These are phyloP conservation scores for Ramalina intermedia DNA, from an alignment of 495 filamentous ascomycete species.

Conservation along the genomic window DNA sequence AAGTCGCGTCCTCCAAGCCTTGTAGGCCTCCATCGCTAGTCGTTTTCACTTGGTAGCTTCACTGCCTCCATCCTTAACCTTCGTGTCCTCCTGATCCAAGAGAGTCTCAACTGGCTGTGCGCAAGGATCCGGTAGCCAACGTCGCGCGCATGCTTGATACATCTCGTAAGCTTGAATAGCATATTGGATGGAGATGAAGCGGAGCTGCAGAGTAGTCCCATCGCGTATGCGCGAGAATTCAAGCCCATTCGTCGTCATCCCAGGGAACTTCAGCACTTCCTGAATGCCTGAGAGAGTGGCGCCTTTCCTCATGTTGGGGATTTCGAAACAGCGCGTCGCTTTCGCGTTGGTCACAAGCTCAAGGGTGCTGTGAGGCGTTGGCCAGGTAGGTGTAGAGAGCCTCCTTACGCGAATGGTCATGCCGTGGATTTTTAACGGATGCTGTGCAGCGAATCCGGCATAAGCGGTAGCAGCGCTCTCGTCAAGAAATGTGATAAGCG, in stretches of 20 bases:
- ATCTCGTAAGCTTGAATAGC: neutral
- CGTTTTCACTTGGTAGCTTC: no score
- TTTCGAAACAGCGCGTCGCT: constrained; percentile 10
- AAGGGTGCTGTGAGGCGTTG: neutral
- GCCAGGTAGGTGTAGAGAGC: constrained; percentile 11
- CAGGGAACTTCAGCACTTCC: neutral
- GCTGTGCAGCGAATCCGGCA: neutral
- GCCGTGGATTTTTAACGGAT: neutral
- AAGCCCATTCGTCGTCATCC: neutral
- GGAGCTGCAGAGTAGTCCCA: constrained; percentile 2
- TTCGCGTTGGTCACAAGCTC: neutral
- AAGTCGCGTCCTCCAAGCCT: no score
- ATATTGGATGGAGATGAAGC: constrained; percentile 3
- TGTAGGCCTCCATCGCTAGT: no score
- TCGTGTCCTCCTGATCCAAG: neutral
- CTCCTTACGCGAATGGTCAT: neutral
- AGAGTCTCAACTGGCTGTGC: constrained; percentile 2
- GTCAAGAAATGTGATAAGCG: constrained; percentile 8
- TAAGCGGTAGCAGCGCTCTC: constrained; percentile 2
- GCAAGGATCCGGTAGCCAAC: constrained; percentile 7
- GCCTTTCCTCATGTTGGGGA: neutral
- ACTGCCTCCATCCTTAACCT: no score
- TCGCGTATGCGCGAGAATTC: neutral
- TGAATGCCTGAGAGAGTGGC: neutral
- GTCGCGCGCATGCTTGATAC: neutral